Conservation (phyloP, 2,329 filamentous ascomycete species). For the Trichoderma afroharzianum region DNA sequence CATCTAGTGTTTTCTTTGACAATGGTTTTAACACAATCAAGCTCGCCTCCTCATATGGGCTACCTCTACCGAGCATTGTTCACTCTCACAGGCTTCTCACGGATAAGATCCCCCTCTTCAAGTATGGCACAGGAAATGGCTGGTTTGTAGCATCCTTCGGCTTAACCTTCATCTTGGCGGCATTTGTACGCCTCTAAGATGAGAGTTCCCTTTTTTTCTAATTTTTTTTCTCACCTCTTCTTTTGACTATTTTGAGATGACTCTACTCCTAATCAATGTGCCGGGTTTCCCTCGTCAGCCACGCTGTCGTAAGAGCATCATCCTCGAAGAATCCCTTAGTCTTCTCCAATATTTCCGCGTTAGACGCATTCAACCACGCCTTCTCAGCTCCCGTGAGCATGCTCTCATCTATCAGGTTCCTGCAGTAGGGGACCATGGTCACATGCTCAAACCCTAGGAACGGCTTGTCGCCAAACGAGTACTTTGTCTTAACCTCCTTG, state of each 20-base stretch:
- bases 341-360: slow-evolving; percentile 76
- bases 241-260: background rate
- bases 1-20: slow-evolving; percentile 5
- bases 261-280: slow-evolving; percentile 44
- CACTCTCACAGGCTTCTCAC: slow-evolving; percentile 35
- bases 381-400: slow-evolving; percentile 73
- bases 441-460: slow-evolving; percentile 96
- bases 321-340: slow-evolving; percentile 72
- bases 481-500: slow-evolving; percentile 77
- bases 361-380: slow-evolving; percentile 83
- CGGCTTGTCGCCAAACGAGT: slow-evolving; percentile 89
- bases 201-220: background rate
- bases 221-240: background rate
- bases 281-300: slow-evolving; percentile 84
- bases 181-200: slow-evolving; percentile 43
- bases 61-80: slow-evolving; percentile 38
- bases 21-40: slow-evolving; percentile 23
- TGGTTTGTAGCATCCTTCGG: slow-evolving; percentile 68
- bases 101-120: slow-evolving; percentile 40
- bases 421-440: slow-evolving; percentile 93
- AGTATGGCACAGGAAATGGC: slow-evolving; percentile 53
- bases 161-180: slow-evolving; percentile 67
- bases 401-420: slow-evolving; percentile 73
- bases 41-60: slow-evolving; percentile 43
- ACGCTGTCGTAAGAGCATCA: slow-evolving; percentile 68